These are phyloP conservation scores for Scenedesmus sp. DNA, from an alignment of 163 green algal species.

Conservation along the genomic window DNA sequence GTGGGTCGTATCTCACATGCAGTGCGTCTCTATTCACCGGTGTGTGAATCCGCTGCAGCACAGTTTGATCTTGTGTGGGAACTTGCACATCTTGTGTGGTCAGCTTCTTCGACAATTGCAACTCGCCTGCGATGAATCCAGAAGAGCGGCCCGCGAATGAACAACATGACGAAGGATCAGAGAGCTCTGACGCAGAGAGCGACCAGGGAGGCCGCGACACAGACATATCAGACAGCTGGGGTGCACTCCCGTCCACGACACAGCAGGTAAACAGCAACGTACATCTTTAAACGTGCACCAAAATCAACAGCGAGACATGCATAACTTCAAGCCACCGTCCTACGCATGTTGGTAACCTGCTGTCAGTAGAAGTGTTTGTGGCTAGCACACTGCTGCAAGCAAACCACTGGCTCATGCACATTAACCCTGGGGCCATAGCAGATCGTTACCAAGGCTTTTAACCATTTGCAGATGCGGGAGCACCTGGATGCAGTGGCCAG, in stretches of 20 bases:
- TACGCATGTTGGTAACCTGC: background rate
- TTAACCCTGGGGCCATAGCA: too few relatives aligned
- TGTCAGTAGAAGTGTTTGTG: background rate
- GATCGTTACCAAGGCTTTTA: too few relatives aligned
- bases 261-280: constrained; percentile 16
- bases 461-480: constrained; percentile 35
- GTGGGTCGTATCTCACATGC: too few relatives aligned
- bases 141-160: background rate
- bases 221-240: constrained; percentile 20
- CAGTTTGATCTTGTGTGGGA: background rate
- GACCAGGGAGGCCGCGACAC: constrained; percentile 6
- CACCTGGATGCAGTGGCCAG: constrained; percentile 33
- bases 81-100: too few relatives aligned
- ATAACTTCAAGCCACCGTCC: background rate
- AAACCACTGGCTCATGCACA: too few relatives aligned
- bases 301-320: background rate
- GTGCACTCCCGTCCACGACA: background rate
- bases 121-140: background rate
- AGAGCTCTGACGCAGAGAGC: constrained; percentile 7
- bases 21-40: background rate
- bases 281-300: background rate
- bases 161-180: background rate
- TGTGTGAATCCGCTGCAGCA: background rate
- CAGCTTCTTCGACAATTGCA: background rate
- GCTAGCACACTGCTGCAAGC: constrained; percentile 7